These are phyloP conservation scores for Hemileia vastatrix DNA, from an alignment of 1,284 basidiomycete species.

Conservation along the genomic window DNA sequence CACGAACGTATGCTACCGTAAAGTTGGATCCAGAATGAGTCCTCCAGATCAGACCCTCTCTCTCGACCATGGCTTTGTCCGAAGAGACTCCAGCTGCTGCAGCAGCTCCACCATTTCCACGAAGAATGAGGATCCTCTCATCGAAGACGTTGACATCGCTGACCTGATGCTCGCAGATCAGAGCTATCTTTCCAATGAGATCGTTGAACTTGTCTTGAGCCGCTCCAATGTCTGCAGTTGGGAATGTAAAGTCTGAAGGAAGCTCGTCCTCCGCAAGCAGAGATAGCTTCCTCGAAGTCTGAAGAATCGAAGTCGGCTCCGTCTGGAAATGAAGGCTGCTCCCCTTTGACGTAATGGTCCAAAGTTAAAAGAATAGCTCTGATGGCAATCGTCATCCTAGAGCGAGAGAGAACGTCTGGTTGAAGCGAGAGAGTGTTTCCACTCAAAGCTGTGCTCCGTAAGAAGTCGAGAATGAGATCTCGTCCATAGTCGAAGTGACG, in stretches of 20 bases:
- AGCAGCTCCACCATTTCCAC: background rate
- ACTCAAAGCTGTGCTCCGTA: conserved; percentile 33
- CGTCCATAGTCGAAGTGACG: conserved; percentile 79
- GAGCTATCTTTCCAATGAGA: conserved; percentile 57
- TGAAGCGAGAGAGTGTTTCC: conserved; percentile 36
- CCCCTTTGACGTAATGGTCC: conserved; percentile 57
- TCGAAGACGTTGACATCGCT: conserved; percentile 73
- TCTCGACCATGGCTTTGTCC: conserved; percentile 51
- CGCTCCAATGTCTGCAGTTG: conserved; percentile 63
- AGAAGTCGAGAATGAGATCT: conserved; percentile 58
- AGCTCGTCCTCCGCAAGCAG: conserved; percentile 58
- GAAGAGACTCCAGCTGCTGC: too few species aligned
- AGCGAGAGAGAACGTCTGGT: conserved; percentile 34
- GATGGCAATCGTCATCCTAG: conserved; percentile 63
- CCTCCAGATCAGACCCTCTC: conserved; percentile 49
- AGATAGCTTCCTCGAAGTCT: conserved; percentile 54
- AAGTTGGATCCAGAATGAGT: conserved; percentile 56
- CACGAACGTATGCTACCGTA: conserved; percentile 60
- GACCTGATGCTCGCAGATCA: conserved; percentile 58
- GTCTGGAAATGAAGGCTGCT: conserved; percentile 65
- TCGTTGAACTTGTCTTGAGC: conserved; percentile 61
- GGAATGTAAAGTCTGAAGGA: conserved; percentile 51
- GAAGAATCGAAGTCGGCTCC: conserved; percentile 59
- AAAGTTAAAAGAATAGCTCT: conserved; percentile 69
- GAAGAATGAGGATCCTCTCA: conserved; percentile 66